A percentile compares a stretch with the other conserved stretches of the same genome.
phyloP scores from a whole-genome alignment of 805 yeast genomes.

The baker's yeast (Saccharomyces cerevisiae) region DNA sequence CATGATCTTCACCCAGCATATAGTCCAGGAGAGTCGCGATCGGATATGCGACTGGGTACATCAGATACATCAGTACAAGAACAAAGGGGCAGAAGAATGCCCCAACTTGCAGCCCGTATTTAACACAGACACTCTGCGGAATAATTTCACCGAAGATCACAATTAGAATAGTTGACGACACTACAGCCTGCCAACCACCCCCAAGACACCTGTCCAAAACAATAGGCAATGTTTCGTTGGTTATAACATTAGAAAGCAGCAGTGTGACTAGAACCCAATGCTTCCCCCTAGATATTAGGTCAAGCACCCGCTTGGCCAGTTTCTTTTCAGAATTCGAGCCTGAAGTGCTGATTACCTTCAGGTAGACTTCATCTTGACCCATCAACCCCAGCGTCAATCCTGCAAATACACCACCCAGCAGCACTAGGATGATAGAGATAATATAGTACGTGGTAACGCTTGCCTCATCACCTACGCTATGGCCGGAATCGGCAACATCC shows the following conservation, averaged over 20 bases:
- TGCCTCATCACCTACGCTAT: constrained; percentile 12
- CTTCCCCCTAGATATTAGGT: constrained; percentile 70
- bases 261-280: constrained; percentile 95
- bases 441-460: constrained; percentile 41
- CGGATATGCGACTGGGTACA: constrained; percentile 92
- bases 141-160: constrained; percentile 94
- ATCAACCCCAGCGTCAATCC: constrained; percentile 89
- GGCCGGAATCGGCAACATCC: not conserved
- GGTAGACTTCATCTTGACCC: constrained; percentile 96
- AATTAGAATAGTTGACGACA: constrained; percentile 83
- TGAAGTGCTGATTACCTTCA: constrained; percentile 81
- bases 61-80: constrained; percentile 67
- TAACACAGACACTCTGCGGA: constrained; percentile 88
- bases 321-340: constrained; percentile 66
- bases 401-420: constrained; percentile 85
- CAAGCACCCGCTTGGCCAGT: constrained; percentile 64
- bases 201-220: constrained; percentile 88
- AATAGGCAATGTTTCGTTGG: constrained; percentile 90
- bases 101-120: constrained; percentile 88
- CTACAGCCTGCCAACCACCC: constrained; percentile 96
- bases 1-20: constrained; percentile 90
- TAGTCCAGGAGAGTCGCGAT: constrained; percentile 72
- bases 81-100: constrained; percentile 88
- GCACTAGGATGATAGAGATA: constrained; percentile 52
- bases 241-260: constrained; percentile 76